phyloP scores from a whole-genome alignment of 1,284 basidiomycete species.

The Heliocybe sulcata region DNA sequence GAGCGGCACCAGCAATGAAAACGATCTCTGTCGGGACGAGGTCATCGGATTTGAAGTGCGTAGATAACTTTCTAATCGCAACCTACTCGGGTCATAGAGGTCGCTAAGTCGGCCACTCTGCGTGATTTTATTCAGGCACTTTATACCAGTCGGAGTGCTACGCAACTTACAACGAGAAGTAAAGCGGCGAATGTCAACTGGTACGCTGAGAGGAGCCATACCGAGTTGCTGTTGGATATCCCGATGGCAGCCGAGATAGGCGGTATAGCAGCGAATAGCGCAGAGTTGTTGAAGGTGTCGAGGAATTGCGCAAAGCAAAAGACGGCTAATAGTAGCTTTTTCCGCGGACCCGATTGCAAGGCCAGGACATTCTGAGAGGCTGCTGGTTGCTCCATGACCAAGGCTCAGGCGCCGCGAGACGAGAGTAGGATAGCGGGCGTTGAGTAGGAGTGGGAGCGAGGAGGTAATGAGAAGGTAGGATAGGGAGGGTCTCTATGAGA shows the following conservation, averaged over 20 bases:
- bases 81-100: slow-evolving; percentile 26
- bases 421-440: too few species aligned
- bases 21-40: slow-evolving; percentile 13
- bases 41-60: not conserved
- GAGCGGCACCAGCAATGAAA: slow-evolving; percentile 24
- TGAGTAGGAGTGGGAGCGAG: too few species aligned
- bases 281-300: slow-evolving; percentile 26
- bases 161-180: slow-evolving; percentile 16
- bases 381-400: too few species aligned
- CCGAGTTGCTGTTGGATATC: slow-evolving; percentile 15
- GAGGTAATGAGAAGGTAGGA: too few species aligned
- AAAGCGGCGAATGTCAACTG: slow-evolving; percentile 27
- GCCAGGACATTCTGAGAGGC: slow-evolving; percentile 9
- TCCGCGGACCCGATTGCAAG: slow-evolving; percentile 9
- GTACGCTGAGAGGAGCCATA: slow-evolving; percentile 29
- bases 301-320: slow-evolving; percentile 28
- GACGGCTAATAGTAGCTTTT: slow-evolving; percentile 17
- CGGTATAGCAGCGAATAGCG: slow-evolving; percentile 25
- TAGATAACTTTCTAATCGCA: not conserved
- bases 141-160: not conserved
- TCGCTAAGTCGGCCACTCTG: slow-evolving; percentile 28
- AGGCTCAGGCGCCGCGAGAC: too few species aligned
- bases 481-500: too few species aligned
- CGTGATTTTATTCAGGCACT: not conserved
- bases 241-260: slow-evolving; percentile 8